Evolutionary conservation across 75 land plant genomes (phyloP).

Genomic region (Selaginella moellendorffii): DNA sequence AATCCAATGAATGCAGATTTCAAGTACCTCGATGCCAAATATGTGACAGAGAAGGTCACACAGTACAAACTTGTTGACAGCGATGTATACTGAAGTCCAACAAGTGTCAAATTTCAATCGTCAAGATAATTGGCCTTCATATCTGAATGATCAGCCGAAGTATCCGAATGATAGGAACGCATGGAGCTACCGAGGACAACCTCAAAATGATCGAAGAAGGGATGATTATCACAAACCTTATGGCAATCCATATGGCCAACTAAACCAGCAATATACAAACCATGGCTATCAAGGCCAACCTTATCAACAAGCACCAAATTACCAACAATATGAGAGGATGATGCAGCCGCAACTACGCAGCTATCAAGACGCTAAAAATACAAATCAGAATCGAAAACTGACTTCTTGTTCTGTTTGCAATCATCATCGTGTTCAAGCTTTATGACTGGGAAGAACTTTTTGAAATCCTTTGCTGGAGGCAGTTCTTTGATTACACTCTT

Average conservation of each 20-base stretch:
- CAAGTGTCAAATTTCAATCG: slow-evolving; percentile 1
- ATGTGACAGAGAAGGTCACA: slow-evolving; percentile 1
- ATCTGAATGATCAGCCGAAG: too few relatives aligned
- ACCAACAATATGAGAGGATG: background rate
- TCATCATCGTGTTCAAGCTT: slow-evolving; percentile 38
- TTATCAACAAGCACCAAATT: background rate
- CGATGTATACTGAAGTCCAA: background rate
- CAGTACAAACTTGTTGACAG: background rate
- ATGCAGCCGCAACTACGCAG: background rate
- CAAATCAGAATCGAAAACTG: too few relatives aligned
- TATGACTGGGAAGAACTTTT: slow-evolving; percentile 67
- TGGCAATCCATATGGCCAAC: background rate
- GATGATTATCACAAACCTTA: background rate
- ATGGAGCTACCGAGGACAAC: background rate
- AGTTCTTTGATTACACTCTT: slow-evolving; percentile 70
- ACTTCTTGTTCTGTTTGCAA: slow-evolving; percentile 46
- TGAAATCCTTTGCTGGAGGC: slow-evolving; percentile 54
- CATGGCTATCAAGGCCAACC: slow-evolving; percentile 1
- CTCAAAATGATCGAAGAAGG: background rate
- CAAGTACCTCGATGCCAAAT: background rate
- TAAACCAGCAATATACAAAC: too few relatives aligned
- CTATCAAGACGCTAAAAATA: background rate
- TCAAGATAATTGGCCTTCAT: too few relatives aligned
- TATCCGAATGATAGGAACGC: too few relatives aligned
- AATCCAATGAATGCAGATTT: background rate